Percentiles rank a stretch among this genome's conserved stretches.
phyloP scores from a whole-genome alignment of 2,329 filamentous ascomycete species.

The Cercospora sp. region DNA sequence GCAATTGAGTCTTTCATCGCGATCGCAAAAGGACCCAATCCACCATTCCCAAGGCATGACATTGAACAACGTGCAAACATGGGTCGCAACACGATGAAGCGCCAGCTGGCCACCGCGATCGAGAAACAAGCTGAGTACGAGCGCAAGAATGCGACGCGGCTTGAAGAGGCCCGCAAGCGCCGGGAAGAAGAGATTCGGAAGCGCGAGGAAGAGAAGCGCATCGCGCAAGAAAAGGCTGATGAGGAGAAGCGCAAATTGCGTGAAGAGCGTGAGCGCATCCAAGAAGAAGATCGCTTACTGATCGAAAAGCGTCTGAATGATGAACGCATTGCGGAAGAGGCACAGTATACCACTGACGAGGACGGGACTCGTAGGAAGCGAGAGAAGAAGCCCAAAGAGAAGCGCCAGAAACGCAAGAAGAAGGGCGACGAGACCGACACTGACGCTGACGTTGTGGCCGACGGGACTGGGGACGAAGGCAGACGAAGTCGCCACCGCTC shows the following conservation, averaged over 20 bases:
- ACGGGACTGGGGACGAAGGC: constrained; percentile 51
- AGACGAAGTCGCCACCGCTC: constrained; percentile 37
- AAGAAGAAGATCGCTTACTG: constrained; percentile 69
- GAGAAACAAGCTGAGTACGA: constrained; percentile 88
- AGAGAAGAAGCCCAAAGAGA: constrained; percentile 62
- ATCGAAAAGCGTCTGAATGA: constrained; percentile 71
- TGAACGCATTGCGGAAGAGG: constrained; percentile 62
- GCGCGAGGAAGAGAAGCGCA: constrained; percentile 73
- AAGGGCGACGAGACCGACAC: constrained; percentile 52
- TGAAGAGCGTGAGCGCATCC: constrained; percentile 81
- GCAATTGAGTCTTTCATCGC: constrained; percentile 71
- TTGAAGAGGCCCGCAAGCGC: constrained; percentile 74
- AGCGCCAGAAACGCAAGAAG: constrained; percentile 58
- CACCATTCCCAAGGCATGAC: constrained; percentile 87
- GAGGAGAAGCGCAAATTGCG: constrained; percentile 77
- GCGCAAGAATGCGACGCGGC: constrained; percentile 84
- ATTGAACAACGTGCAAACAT: constrained; percentile 96
- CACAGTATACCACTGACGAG: constrained; percentile 81
- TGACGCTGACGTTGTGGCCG: constrained; percentile 45
- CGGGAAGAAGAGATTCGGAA: constrained; percentile 77
- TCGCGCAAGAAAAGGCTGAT: constrained; percentile 65
- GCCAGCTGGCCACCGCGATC: constrained; percentile 82
- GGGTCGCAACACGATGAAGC: constrained; percentile 91
- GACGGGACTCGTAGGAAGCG: constrained; percentile 79
- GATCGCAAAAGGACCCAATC: constrained; percentile 60